phyloP scores from a whole-genome alignment of 768 basidiomycete genomes.

The Leccinum ochraceum region DNA sequence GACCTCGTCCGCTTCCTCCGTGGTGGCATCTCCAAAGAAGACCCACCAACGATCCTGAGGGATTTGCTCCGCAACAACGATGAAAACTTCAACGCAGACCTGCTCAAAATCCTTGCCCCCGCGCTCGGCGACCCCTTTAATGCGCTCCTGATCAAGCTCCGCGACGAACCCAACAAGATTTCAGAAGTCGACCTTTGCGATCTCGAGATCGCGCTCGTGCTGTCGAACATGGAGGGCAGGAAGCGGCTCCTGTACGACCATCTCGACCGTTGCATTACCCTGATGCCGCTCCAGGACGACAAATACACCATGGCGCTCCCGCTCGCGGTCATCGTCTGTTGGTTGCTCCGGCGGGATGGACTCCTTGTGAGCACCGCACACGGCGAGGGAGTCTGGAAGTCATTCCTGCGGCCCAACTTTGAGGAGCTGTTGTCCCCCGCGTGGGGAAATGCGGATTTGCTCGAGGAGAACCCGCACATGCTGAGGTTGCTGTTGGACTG shows the following conservation, averaged over 20 bases:
- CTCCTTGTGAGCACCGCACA: neutral
- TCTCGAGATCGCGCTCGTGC: slow-evolving; percentile 8
- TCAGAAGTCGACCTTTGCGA: slow-evolving; percentile 5
- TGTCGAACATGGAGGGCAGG: neutral
- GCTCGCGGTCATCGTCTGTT: slow-evolving; percentile 1
- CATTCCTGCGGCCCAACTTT: slow-evolving; percentile 1
- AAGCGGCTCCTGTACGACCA: slow-evolving; percentile 1
- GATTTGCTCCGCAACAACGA: neutral
- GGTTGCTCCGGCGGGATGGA: slow-evolving; percentile 8
- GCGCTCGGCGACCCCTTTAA: slow-evolving; percentile 5
- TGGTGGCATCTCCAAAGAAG: slow-evolving; percentile 1
- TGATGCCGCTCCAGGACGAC: too few species aligned
- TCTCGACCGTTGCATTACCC: slow-evolving; percentile 1
- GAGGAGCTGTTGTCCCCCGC: slow-evolving; percentile 6
- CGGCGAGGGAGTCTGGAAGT: neutral
- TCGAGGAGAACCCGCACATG: slow-evolving; percentile 11
- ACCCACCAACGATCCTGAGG: slow-evolving; percentile 8
- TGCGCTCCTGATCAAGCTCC: slow-evolving; percentile 3
- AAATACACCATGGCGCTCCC: slow-evolving; percentile 4
- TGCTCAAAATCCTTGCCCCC: slow-evolving; percentile 4
- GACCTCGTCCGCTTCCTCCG: slow-evolving; percentile 4
- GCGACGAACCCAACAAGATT: slow-evolving; percentile 1
- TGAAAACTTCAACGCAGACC: neutral
- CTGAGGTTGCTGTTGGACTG: slow-evolving; percentile 3
- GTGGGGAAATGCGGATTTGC: slow-evolving; percentile 5